Evolutionary conservation across 495 filamentous ascomycete species (phyloP).

Genomic region (Clohesyomyces aquaticus): DNA sequence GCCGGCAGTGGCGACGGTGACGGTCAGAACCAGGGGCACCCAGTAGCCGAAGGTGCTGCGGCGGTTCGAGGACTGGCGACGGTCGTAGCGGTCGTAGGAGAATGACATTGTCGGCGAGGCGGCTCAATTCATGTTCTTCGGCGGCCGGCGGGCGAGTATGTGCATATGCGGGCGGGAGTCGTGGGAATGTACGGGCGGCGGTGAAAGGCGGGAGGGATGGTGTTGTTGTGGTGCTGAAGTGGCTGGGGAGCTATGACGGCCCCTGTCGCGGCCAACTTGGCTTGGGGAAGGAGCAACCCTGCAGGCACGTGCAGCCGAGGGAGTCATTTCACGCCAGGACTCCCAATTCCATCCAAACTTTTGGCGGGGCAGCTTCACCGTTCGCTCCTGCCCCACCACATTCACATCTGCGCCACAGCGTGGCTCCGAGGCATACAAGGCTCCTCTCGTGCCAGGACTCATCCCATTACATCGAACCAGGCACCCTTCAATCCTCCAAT

Average conservation of each 20-base stretch:
- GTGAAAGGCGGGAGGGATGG: slow-evolving; percentile 14
- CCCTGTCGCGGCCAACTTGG: slow-evolving; percentile 7
- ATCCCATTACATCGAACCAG: no score
- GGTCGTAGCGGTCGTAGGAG: slow-evolving; percentile 70
- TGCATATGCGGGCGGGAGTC: slow-evolving; percentile 9
- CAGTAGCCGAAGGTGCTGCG: slow-evolving; percentile 79
- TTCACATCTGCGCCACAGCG: no score
- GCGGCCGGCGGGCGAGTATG: slow-evolving; percentile 31
- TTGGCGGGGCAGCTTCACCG: slow-evolving; percentile 25
- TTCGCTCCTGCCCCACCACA: neutral
- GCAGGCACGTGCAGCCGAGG: slow-evolving; percentile 14
- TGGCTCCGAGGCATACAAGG: no score
- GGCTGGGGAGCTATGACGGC: slow-evolving; percentile 31
- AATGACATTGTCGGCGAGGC: slow-evolving; percentile 70
- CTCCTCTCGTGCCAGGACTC: no score
- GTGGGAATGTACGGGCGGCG: slow-evolving; percentile 16
- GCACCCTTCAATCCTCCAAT: no score
- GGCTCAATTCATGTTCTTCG: slow-evolving; percentile 26
- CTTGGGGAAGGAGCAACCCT: slow-evolving; percentile 2
- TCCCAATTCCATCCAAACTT: neutral
- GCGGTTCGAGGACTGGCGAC: slow-evolving; percentile 61
- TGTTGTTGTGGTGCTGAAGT: slow-evolving; percentile 24
- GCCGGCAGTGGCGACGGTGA: slow-evolving; percentile 81
- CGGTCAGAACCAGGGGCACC: slow-evolving; percentile 81
- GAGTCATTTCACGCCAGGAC: no score